Percentiles rank a stretch among this genome's conserved stretches.
phyloP scores from a whole-genome alignment of 2,329 filamentous ascomycete genomes.

The Fusarium setosum region DNA sequence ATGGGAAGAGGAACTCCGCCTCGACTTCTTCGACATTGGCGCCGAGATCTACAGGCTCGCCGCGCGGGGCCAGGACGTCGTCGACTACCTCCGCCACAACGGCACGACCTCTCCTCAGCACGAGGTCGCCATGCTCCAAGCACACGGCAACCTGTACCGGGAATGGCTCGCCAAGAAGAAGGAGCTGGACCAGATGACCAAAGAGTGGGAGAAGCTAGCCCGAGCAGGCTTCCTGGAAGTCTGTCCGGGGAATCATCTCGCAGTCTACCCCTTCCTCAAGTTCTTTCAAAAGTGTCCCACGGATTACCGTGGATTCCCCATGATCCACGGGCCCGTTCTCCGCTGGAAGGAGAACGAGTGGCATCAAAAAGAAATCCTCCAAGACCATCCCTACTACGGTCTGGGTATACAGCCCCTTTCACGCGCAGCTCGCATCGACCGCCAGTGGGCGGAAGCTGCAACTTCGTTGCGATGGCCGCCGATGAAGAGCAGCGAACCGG shows the following conservation, averaged over 20 bases:
- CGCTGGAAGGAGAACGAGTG: background rate
- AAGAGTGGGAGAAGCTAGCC: constrained; percentile 20
- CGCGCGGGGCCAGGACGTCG: background rate
- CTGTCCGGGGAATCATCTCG: constrained; percentile 4
- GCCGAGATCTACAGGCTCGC: constrained; percentile 2
- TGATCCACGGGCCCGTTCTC: constrained; percentile 4
- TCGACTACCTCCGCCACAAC: background rate
- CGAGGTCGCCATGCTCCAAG: background rate
- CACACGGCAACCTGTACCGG: background rate
- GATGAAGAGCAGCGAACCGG: too few species aligned
- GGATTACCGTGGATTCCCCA: background rate
- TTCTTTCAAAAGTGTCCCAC: background rate
- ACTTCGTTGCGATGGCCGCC: too few species aligned
- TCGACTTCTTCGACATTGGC: constrained; percentile 19
- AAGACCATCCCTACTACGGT: constrained; percentile 10
- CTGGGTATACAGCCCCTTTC: background rate
- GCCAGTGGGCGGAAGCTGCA: too few species aligned
- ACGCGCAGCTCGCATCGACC: background rate
- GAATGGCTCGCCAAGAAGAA: constrained; percentile 12
- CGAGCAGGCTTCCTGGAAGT: constrained; percentile 17
- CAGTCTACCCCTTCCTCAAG: background rate
- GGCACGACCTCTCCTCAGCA: background rate
- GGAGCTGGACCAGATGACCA: background rate
- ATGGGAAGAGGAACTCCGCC: constrained; percentile 18
- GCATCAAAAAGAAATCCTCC: background rate